Evolutionary conservation across 805 yeast species (phyloP).

Genomic region (Cyberlindnera misumaiensis): DNA sequence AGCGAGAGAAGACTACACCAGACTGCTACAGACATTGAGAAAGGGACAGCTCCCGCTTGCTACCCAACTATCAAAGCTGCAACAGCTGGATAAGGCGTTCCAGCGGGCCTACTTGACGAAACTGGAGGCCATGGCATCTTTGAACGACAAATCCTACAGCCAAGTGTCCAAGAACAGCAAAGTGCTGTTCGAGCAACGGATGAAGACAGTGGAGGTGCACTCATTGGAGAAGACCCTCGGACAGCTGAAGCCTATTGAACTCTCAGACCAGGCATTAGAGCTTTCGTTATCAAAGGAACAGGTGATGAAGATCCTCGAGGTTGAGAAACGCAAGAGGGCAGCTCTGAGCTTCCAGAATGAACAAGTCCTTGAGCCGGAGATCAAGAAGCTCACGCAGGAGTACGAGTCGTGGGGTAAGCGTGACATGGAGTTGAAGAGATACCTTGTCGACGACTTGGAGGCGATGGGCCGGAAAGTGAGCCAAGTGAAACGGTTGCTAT

Average conservation of each 20-base stretch:
- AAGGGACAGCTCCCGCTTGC: constrained; percentile 3
- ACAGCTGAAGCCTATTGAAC: constrained; percentile 10
- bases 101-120: constrained; percentile 6
- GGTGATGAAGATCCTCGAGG: constrained; percentile 11
- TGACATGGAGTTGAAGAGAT: constrained; percentile 19
- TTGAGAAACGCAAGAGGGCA: constrained; percentile 18
- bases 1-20: constrained; percentile 1
- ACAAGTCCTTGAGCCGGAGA: constrained; percentile 14
- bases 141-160: constrained; percentile 8
- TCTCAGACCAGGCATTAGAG: constrained; percentile 6
- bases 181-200: constrained; percentile 10
- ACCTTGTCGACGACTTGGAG: constrained; percentile 15
- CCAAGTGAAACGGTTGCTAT: neutral
- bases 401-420: constrained; percentile 18
- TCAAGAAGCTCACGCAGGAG: constrained; percentile 5
- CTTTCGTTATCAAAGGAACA: constrained; percentile 14
- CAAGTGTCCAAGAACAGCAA: constrained; percentile 14
- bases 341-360: constrained; percentile 14
- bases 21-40: constrained; percentile 1
- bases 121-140: constrained; percentile 1
- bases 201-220: constrained; percentile 8
- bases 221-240: constrained; percentile 12
- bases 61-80: constrained; percentile 4
- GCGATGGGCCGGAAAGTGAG: constrained; percentile 14
- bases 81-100: constrained; percentile 11